phyloP scores from a whole-genome alignment of 1,284 basidiomycete genomes.

The Lignosus rhinocerotis region DNA sequence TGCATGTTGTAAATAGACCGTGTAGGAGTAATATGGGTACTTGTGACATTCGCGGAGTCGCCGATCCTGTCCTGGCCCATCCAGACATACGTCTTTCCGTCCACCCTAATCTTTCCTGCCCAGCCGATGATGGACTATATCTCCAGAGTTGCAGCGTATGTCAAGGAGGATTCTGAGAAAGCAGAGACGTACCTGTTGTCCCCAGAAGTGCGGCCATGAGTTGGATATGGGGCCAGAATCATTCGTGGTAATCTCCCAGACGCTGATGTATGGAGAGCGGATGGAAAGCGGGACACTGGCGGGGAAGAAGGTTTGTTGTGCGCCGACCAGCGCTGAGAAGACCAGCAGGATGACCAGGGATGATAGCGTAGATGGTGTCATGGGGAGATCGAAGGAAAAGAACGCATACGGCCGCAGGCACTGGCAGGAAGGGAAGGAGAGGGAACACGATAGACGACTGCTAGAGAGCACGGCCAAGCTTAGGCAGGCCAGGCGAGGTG shows the following conservation, averaged over 20 bases:
- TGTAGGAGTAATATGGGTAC: slow-evolving; percentile 20
- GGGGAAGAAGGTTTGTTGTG: slow-evolving; percentile 7
- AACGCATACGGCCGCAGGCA: not conserved
- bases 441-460: not conserved
- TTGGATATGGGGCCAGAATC: not conserved
- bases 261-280: slow-evolving; percentile 19
- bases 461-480: too few species aligned
- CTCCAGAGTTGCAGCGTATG: not conserved
- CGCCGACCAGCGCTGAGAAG: slow-evolving; percentile 7
- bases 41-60: slow-evolving; percentile 10
- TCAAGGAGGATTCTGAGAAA: not conserved
- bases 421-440: not conserved
- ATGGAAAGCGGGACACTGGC: slow-evolving; percentile 20
- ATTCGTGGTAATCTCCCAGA: slow-evolving; percentile 10
- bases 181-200: slow-evolving; percentile 1
- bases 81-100: slow-evolving; percentile 24
- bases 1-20: slow-evolving; percentile 19
- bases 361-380: slow-evolving; percentile 4
- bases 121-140: slow-evolving; percentile 14
- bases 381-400: not conserved
- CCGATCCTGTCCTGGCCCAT: slow-evolving; percentile 11
- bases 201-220: slow-evolving; percentile 23
- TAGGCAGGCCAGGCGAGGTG: not conserved
- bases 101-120: slow-evolving; percentile 25
- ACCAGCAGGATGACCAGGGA: slow-evolving; percentile 7